Conservation (phyloP, 306 rosid species). For the Oxytropis ochrocephala region DNA sequence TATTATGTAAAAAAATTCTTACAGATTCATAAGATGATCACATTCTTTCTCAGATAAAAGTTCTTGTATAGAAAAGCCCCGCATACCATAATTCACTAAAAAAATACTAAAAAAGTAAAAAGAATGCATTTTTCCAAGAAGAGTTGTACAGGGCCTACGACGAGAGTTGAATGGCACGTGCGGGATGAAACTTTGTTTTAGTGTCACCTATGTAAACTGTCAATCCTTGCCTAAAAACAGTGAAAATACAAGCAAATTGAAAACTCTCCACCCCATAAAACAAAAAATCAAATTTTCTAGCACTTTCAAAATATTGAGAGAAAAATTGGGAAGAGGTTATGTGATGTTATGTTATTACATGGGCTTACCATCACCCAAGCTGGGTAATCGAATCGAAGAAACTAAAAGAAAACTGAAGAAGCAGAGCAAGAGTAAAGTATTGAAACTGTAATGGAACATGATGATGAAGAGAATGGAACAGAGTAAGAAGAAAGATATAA, state of each 20-base stretch:
- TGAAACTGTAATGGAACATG: slow-evolving; percentile 37
- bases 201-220: slow-evolving; percentile 36
- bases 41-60: no score
- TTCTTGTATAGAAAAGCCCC: no score
- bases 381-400: slow-evolving; percentile 42
- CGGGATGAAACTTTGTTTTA: slow-evolving; percentile 58
- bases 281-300: background rate
- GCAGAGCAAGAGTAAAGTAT: slow-evolving; percentile 29
- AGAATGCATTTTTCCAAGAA: no score
- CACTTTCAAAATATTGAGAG: background rate
- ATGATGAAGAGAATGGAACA: background rate
- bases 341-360: slow-evolving; percentile 18
- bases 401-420: slow-evolving; percentile 34
- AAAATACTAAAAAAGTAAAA: no score
- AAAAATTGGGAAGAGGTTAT: background rate
- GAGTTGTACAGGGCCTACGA: slow-evolving; percentile 66
- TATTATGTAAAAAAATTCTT: no score
- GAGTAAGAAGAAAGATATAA: background rate
- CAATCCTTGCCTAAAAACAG: slow-evolving; percentile 42
- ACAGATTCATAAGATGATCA: no score
- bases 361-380: slow-evolving; percentile 20
- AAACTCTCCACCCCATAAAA: background rate
- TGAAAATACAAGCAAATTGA: background rate
- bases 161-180: slow-evolving; percentile 75
- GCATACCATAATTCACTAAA: background rate